Evolutionary conservation across 2,329 filamentous ascomycete species (phyloP), one percentile per base, ranked within the genome.

Genomic region (Xylariaceae sp.): DNA sequence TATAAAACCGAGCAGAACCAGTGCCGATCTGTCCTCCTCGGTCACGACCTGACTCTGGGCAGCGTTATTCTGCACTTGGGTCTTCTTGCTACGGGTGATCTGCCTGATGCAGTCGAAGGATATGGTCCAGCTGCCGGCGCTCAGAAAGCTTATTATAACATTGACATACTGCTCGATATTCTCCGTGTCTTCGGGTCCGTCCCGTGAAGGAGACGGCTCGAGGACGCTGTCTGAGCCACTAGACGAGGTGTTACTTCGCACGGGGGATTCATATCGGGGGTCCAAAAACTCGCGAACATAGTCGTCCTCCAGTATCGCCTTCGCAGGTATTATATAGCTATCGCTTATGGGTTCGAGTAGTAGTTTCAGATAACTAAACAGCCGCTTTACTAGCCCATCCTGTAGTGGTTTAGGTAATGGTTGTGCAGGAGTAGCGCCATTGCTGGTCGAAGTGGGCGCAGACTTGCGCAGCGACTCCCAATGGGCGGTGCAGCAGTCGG

Each of bases 401-500:
- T 74, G 71, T 20, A 84, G 63, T 1, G 68, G 58, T 22, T 69
- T 63, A 12, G 70, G 72, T 6, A 55, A 37, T 32, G 53, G 47
- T 6, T 37, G 40, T 14, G 22, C 2, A 32, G 22, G 25, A 12
- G 5, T 23, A 11, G 47, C 14, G 5, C 38, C 44, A 23, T 45
- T 27, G 22, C 25, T 37, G 4, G 40, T 37, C 17, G 45, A 53
- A 35, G 58, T 52, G 11, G 57, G 45, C 36, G 25, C 49, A 17
- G 55, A 52, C 23, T 55, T 57, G 45, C 70, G 66, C 35, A 74
- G 59, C 32, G 68, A 64, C 22, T 73, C 66, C 80, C 81, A 85
- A 59, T 82, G 75, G 42, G 76, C 74, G 40, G 75, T 73, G 55
- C 80, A 85, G 59, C 82, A 86, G 57, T 85, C 81, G 58, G 81